Base-by-base conservation (phyloP, 139 green algal species). In the Picochlorum sp. region DNA sequence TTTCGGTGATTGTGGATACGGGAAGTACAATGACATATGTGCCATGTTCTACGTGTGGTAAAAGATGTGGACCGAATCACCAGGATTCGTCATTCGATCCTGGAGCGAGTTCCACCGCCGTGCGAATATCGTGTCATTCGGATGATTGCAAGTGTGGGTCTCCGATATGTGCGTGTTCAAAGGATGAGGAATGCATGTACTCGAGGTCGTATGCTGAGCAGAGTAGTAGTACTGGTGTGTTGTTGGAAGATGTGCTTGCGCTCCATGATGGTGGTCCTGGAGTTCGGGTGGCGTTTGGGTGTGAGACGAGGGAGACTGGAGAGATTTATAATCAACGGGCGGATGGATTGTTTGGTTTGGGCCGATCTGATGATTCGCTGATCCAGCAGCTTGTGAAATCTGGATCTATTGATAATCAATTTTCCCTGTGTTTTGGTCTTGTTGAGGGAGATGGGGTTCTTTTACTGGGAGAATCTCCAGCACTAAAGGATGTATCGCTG, bases 1-100 rank as follows among this genome's bases (percentile, higher is more conserved):
- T 95, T 68, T 74, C 75, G 4, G 78, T 96, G 7, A 98, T 98
- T 63, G 89, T 97, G 11, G 92, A 98, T 82, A 98, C 92, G 1
- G 92, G 92, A 37, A 91, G 78, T 73, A 96, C 90, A 1, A 87
- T 96, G 45, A 95, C 87, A 0, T 97, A 97, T 77, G 83, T 98
- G 15, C 87, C 91, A 0, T 98, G 92, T 73, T 64, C 74, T 14
- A 75, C 60, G 21, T 97, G 89, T 65, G 49, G 62, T 14, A 62
- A 45, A 20, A 44, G 23, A 11, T 85, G 80, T 49, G 78, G 74
- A 8, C 69, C 75, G 13, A 78, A 82, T 30, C 86, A 94, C 66
- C 69, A 89, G 82, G 83, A 80, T 54, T 61, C 71, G 4, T 65
- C 74, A 2, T 96, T 92, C 68, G 78, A 95, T 61, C 75, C 81